Percentiles rank a stretch among this genome's conserved stretches.
Evolutionary conservation across 768 basidiomycete species (phyloP).

Genomic region (Sutorius australiensis): DNA sequence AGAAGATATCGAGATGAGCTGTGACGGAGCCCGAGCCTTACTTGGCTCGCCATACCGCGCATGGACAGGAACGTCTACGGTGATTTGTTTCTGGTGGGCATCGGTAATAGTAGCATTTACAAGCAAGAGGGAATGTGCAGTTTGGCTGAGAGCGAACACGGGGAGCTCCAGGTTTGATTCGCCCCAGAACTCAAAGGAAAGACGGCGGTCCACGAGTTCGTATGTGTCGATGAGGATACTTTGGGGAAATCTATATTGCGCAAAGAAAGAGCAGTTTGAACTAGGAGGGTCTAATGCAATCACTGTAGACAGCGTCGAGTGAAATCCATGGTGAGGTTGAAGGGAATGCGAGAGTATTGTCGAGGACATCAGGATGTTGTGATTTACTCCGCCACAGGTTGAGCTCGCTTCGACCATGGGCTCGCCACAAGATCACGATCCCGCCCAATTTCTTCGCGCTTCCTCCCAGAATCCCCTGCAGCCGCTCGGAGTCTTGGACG

Average conservation of each 20-base stretch:
- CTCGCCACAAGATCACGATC: conserved; percentile 14
- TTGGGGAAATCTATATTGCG: conserved; percentile 36
- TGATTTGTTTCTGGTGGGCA: conserved; percentile 6
- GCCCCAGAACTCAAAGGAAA: conserved; percentile 35
- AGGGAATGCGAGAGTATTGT: conserved; percentile 18
- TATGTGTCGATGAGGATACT: conserved; percentile 43
- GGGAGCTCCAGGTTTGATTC: conserved; percentile 43
- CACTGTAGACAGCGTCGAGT: conserved; percentile 27
- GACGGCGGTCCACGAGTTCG: conserved; percentile 36
- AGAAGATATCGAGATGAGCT: conserved; percentile 21
- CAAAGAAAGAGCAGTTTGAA: conserved; percentile 28
- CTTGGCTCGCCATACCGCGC: conserved; percentile 39
- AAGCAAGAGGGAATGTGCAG: conserved; percentile 30
- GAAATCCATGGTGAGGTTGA: conserved; percentile 26
- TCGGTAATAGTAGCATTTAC: conserved; percentile 23
- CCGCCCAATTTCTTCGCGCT: conserved; percentile 9
- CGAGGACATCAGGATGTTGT: conserved; percentile 12
- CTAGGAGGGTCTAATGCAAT: conserved; percentile 12
- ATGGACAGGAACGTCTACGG: conserved; percentile 41
- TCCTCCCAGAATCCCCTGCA: conserved; percentile 6
- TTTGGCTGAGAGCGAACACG: conserved; percentile 32
- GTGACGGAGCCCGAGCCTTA: conserved; percentile 7
- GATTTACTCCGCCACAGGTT: too few species aligned
- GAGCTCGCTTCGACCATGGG: too few species aligned
- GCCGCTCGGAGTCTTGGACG: conserved; percentile 21